Evolutionary conservation across 306 rosid genomes (phyloP).

Genomic region (Cicer bijugum): DNA sequence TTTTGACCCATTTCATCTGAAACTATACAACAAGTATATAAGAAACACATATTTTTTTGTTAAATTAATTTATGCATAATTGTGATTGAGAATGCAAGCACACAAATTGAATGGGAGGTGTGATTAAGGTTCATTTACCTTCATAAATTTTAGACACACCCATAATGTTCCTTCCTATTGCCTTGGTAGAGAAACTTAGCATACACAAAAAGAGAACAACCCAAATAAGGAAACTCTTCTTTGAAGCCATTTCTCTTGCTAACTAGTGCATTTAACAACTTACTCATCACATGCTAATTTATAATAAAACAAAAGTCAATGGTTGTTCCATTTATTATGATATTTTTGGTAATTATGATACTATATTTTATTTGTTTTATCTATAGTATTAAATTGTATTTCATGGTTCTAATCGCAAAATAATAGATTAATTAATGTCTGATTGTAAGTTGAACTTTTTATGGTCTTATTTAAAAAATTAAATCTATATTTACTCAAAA

Average conservation of each 20-base stretch:
- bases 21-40: background rate
- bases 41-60: background rate
- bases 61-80: background rate
- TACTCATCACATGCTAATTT: background rate
- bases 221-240: background rate
- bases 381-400: too few species aligned
- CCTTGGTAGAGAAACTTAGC: background rate
- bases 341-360: too few species aligned
- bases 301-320: background rate
- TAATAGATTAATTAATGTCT: too few species aligned
- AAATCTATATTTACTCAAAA: too few species aligned
- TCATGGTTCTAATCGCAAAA: too few species aligned
- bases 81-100: background rate
- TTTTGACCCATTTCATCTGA: background rate
- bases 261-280: background rate
- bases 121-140: background rate
- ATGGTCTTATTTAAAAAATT: too few species aligned
- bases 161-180: background rate
- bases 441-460: too few species aligned
- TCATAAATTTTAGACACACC: background rate
- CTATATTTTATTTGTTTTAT: too few species aligned
- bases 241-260: conserved; percentile 18
- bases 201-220: background rate
- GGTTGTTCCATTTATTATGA: background rate
- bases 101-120: background rate